Base-by-base conservation (phyloP, 164 flowering plant species). In the Kalanchoe fedtschenkoi region DNA sequence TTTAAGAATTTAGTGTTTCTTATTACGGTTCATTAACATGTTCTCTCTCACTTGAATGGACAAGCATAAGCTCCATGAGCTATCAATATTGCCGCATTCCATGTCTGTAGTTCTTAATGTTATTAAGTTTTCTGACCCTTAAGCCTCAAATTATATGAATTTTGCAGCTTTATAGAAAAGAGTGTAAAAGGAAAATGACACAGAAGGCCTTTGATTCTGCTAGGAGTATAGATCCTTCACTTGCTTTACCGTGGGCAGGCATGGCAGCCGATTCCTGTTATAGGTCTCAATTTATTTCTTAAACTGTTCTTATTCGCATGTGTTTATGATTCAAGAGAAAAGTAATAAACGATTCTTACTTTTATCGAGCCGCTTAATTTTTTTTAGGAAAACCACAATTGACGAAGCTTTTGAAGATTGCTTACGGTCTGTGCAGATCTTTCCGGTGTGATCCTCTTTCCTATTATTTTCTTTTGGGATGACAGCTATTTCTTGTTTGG, bases 191-290 rank as follows among this genome's bases (percentile, higher is more conserved):
- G 64, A 69, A 71, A 65, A 71, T 88, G 77, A 80, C 91, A 24
- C 75, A 72, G 61, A 87, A 80, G 72, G 88, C 97, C 55, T 90
- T 93, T 83, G 96, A 93, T 75, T 85, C 73, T 77, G 88, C 95
- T 43, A 83, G 99, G 76, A 90, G 99, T 71, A 83, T 90, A 73
- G 97, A 93, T 80, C 99, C 99, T 71, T 83, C 86, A 30, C 88
- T 93, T 72, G 83, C 99, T 56, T 75, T 93, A 64, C 97, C 99
- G 61, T 90, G 99, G 99, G 99, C 99, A 14, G 90, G 95, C 78
- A 89, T 92, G 96, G 80, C 97, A 57, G 81, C 83, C 53, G 88
- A 85, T 78, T 62, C 66, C 56, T 55, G 65, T 70, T 61, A 72
- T 67, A 77, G 95, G 98, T 90, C 62, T 54, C 1, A 21, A 26